A percentile compares a stretch with the other conserved stretches of the same genome.
These are phyloP conservation scores for Penicillium sp. DNA, from an alignment of 2,329 filamentous ascomycete species.

Conservation along the genomic window DNA sequence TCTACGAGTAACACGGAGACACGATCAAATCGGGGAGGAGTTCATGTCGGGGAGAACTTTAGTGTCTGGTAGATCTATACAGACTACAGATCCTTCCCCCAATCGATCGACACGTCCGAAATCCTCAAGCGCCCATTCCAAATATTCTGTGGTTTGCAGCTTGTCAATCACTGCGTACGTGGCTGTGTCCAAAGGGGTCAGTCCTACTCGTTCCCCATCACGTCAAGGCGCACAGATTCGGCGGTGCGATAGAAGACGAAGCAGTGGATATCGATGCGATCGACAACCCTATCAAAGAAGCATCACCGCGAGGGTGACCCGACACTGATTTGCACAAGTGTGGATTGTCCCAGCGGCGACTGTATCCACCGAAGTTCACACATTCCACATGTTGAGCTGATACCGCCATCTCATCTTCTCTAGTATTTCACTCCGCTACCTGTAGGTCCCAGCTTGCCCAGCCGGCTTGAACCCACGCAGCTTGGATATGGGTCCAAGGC, in stretches of 20 bases:
- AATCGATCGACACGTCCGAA: not conserved
- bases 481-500: too few relatives aligned
- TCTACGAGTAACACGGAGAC: not conserved
- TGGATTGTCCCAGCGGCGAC: too few relatives aligned
- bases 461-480: too few relatives aligned
- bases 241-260: not conserved
- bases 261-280: too few relatives aligned
- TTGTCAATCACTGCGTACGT: not conserved
- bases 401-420: too few relatives aligned
- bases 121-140: not conserved
- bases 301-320: too few relatives aligned
- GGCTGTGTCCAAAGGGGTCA: not conserved
- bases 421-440: too few relatives aligned
- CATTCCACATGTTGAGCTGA: too few relatives aligned
- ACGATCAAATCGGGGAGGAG: not conserved
- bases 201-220: not conserved
- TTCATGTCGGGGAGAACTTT: not conserved
- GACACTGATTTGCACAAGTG: too few relatives aligned
- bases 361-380: too few relatives aligned
- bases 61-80: not conserved
- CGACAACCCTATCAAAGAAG: too few relatives aligned
- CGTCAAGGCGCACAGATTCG: not conserved
- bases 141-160: not conserved
- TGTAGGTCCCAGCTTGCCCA: too few relatives aligned
- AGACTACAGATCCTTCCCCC: not conserved